Base-by-base conservation (phyloP, 2,329 filamentous ascomycete genomes). In the Colletotrichum abscissum region DNA sequence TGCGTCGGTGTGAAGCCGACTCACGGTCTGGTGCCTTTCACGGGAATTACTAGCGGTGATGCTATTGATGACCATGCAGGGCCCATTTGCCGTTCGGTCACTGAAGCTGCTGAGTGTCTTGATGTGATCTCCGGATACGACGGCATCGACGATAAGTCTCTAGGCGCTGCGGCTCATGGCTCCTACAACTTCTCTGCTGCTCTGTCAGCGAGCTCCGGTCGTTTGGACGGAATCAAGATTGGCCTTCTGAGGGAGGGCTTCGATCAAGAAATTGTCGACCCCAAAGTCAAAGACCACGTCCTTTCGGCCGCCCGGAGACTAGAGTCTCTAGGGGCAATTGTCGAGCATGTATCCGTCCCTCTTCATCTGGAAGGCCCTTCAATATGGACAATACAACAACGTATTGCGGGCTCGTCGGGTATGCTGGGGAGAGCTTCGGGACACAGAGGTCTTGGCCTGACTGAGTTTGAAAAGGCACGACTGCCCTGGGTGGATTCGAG, bases 321-420 rank as follows among this genome's bases (percentile, higher is more conserved):
- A 67, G 73, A 79, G 49, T 77, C 81, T 0, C 80, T 90, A 0
- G 88, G 88, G 0, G 88, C 88, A 5, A 81, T 75, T 0, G 81
- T 90, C 0, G 83, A 85, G 33, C 84, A 89, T 63, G 80, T 90
- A 1, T 88, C 86, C 0, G 80, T 90, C 12, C 88, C 88, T 0
- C 76, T 84, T 1, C 87, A 88, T 72, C 77, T 81, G 0, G 82
- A 88, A 72, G 86, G 86, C 0, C 83, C 85, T 0, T 82, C 86
- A 1, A 85, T 89, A 62, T 89, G 87, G 87, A 88, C 87, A 77
- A 82, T 84, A 76, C 75, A 87, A 76, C 76, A 85, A n/a, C 82
- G 84, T 16, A 85, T 87, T 42, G 80, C 85, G 0, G 85, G 86
- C 1, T 79, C 84, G 1, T 78, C 82, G 14, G 80, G 83, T 78